Percentiles rank a stretch among this genome's conserved stretches.
Evolutionary conservation across 2,329 filamentous ascomycete species (phyloP).

Genomic region (Emergomyces pasteurianus): DNA sequence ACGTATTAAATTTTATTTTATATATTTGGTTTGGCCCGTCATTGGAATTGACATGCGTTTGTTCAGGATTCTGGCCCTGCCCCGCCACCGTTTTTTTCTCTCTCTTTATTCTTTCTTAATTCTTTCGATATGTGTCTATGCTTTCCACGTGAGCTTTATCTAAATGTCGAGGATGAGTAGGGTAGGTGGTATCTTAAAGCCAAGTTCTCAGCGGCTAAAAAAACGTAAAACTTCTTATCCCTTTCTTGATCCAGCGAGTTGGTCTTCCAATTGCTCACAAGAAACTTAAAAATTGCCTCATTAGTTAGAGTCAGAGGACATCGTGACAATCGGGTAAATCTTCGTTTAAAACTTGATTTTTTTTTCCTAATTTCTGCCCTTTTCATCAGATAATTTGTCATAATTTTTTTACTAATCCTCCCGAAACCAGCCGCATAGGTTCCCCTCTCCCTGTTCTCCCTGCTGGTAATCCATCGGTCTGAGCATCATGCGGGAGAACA

Average conservation of each 20-base stretch:
- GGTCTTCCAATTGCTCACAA: background rate
- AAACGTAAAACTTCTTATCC: too few relatives aligned
- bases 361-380: too few relatives aligned
- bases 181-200: background rate
- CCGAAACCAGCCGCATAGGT: background rate
- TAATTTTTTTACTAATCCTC: background rate
- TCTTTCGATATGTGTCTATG: background rate
- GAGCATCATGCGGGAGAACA: background rate
- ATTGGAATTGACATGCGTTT: background rate
- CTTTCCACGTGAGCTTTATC: background rate
- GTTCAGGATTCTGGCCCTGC: too few relatives aligned
- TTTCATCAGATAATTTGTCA: too few relatives aligned
- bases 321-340: background rate
- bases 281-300: too few relatives aligned
- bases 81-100: too few relatives aligned
- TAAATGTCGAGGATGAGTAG: background rate
- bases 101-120: background rate
- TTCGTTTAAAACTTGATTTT: background rate
- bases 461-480: background rate
- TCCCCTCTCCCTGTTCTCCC: background rate
- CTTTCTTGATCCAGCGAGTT: background rate
- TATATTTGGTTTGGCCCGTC: background rate
- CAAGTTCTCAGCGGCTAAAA: background rate
- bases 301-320: background rate
- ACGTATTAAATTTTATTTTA: background rate